Evolutionary conservation across 2,329 filamentous ascomycete genomes (phyloP), one percentile per base, ranked within the genome.

Genomic region (Xylariomycetidae sp.): DNA sequence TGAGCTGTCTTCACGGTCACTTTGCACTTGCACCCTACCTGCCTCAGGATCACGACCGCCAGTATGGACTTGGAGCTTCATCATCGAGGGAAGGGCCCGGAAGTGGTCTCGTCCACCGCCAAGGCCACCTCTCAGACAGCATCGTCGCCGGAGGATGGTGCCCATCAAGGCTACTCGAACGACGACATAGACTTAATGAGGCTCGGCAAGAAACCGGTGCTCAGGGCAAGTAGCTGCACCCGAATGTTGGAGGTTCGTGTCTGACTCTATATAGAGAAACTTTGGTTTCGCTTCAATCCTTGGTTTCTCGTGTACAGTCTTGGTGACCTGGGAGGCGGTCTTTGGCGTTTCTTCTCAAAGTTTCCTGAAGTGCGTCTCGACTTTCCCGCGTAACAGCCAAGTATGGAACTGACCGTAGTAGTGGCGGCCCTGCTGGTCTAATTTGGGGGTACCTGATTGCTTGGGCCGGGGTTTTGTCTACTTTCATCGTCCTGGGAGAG

Each of bases 261-360:
- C 36, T 35, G 26, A 35, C 31, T 16, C n/a, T 13, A 3, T 10
- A 24, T 15, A 42, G 37, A 32, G 38, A 12, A 38, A 38, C 16
- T 43, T 37, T 33, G 40, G 35, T 10, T 43, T 38, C 32, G 30
- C 38, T 35, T 36, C 38, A 4, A 32, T 43, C 17, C 19, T 40
- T 6, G 35, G 38, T 3, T 43, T 40, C 14, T 38, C 32, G 7
- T 43, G 38, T 30, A 38, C 38, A 7, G 32, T 35, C 6, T 17
- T 40, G 22, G 31, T 37, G 4, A 39, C 37, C 8, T 42, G 34
- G 37, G 37, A 42, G 15, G 40, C 34, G 14, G 35, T 37, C n/a
- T n/a, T 42, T 10, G 23, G 29, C 7, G 19, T 23, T 10, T 31
- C 29, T 22, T 22, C 29, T 23, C 29, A 31, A 16, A 23, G 29